Evolutionary conservation across 345 rosid genomes (phyloP).

Genomic region (Brassica nigra): DNA sequence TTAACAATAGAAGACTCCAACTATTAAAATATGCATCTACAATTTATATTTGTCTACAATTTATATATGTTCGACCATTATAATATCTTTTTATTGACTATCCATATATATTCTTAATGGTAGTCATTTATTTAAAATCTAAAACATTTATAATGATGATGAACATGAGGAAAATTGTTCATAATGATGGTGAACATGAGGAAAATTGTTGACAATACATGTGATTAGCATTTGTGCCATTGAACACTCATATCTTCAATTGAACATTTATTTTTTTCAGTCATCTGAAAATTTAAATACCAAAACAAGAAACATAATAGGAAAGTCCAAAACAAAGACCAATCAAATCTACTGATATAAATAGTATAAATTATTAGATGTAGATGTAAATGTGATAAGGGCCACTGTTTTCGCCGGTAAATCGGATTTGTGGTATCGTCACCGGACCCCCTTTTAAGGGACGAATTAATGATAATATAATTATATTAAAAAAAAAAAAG

Average conservation of each 20-base stretch:
- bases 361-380: neutral
- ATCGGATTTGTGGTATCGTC: too few species aligned
- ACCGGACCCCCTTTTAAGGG: too few species aligned
- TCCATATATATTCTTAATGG: neutral
- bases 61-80: neutral
- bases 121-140: neutral
- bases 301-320: too few species aligned
- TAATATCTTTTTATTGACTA: neutral
- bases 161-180: neutral
- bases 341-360: neutral
- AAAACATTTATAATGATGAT: neutral
- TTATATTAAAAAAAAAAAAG: too few species aligned
- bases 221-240: constrained; percentile 7
- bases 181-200: neutral
- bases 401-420: too few species aligned
- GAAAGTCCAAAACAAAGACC: neutral
- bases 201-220: neutral
- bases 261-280: neutral
- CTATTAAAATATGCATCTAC: neutral
- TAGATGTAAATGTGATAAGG: neutral
- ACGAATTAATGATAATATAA: too few species aligned
- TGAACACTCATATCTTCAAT: neutral
- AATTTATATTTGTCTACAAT: neutral
- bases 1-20: neutral
- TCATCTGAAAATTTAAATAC: neutral